Conservation (phyloP, 139 green algal genomes). For the Auxenochlorella protothecoides region DNA sequence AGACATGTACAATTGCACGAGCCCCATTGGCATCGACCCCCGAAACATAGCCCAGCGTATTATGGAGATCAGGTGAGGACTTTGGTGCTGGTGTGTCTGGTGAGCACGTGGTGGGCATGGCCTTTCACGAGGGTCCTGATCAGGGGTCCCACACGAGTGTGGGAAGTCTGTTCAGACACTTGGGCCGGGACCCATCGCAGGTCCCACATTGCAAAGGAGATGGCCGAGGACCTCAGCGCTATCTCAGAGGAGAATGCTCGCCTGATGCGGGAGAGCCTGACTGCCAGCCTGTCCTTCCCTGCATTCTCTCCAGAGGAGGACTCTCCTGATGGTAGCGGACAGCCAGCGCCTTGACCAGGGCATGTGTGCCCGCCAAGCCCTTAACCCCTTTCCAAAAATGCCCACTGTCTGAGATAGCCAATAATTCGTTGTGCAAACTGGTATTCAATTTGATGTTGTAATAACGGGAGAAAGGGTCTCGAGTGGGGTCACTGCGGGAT, state of each 20-base stretch:
- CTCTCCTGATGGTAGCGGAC: background rate
- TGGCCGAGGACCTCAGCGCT: conserved; percentile 58
- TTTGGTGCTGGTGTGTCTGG: background rate
- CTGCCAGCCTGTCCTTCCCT: conserved; percentile 6
- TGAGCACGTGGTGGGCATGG: background rate
- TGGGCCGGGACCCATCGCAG: background rate
- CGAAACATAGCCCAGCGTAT: conserved; percentile 72
- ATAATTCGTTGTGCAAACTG: too few species aligned
- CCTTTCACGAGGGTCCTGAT: background rate
- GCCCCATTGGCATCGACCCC: conserved; percentile 53
- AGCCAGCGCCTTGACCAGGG: background rate
- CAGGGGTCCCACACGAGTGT: too few species aligned
- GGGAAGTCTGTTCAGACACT: background rate
- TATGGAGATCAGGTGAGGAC: conserved; percentile 54
- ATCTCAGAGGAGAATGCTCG: conserved; percentile 43
- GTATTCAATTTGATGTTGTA: too few species aligned
- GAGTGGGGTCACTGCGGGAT: too few species aligned
- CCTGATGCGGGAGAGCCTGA: conserved; percentile 41
- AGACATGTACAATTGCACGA: conserved; percentile 45
- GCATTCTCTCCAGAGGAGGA: too few species aligned
- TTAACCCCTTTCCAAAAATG: background rate
- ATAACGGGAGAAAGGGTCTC: too few species aligned
- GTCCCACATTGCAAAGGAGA: conserved; percentile 62
- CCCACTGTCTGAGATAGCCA: too few species aligned
- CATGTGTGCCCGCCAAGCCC: background rate